Percentiles rank a stretch among this genome's conserved stretches.
Evolutionary conservation across 2,329 filamentous ascomycete species (phyloP).

Genomic region (Sporothrix euskadiensis): DNA sequence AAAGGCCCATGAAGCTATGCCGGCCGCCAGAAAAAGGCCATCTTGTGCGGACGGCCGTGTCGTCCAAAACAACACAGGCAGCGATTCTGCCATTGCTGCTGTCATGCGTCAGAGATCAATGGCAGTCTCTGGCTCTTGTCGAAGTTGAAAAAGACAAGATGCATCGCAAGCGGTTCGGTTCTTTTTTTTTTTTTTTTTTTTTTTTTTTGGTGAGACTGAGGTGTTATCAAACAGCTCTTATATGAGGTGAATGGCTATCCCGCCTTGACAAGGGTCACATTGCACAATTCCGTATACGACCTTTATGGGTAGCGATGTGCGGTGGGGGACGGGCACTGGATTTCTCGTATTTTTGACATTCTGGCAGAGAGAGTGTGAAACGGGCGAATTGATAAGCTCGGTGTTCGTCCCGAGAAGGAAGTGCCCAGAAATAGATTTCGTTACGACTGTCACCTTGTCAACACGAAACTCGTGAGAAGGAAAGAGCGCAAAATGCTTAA

Average conservation of each 20-base stretch:
- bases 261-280: conserved; percentile 4
- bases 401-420: background rate
- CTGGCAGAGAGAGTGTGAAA: background rate
- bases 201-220: background rate
- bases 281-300: background rate
- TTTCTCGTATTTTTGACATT: conserved; percentile 9
- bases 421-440: conserved; percentile 4
- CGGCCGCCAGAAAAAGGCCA: background rate
- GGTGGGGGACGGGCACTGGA: background rate
- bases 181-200: background rate
- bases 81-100: background rate
- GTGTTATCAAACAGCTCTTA: background rate
- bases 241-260: background rate
- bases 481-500: background rate
- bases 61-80: background rate
- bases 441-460: background rate
- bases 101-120: background rate
- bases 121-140: background rate
- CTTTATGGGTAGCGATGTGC: background rate
- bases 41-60: background rate
- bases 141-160: background rate
- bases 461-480: background rate
- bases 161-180: background rate
- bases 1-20: conserved; percentile 14
- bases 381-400: background rate